Percentiles rank a stretch among this genome's conserved stretches.
Conservation (phyloP, 1,284 basidiomycete genomes). For the Wolfiporia cocos region DNA sequence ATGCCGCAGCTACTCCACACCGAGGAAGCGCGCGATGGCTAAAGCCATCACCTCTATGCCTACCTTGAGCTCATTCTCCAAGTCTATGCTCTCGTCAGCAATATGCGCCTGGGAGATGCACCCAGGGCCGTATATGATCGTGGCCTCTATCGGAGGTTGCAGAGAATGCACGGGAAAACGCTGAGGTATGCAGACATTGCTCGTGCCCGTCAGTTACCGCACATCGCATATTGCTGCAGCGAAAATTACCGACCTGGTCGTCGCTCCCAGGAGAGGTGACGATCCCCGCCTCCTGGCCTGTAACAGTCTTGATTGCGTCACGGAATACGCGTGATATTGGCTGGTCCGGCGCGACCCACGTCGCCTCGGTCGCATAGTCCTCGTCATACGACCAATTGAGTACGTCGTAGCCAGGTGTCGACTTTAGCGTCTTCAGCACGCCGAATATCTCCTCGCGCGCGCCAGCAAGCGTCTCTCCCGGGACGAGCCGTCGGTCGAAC, state of each 20-base stretch:
- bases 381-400: constrained; percentile 8
- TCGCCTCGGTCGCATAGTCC: constrained; percentile 8
- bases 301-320: constrained; percentile 6
- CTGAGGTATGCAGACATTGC: not conserved
- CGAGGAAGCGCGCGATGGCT: constrained; percentile 7
- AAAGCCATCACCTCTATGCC: constrained; percentile 10
- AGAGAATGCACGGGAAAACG: constrained; percentile 9
- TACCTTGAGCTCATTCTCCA: constrained; percentile 8
- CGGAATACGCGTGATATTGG: constrained; percentile 6
- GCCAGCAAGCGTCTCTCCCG: constrained; percentile 8
- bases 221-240: not conserved
- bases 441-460: constrained; percentile 7
- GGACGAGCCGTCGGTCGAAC: constrained; percentile 10
- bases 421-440: constrained; percentile 2
- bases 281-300: constrained; percentile 7
- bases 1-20: too few relatives aligned
- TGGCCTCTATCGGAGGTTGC: constrained; percentile 1
- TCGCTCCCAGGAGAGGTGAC: constrained; percentile 10
- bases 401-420: not conserved
- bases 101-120: constrained; percentile 9
- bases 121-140: constrained; percentile 8
- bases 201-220: not conserved
- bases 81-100: constrained; percentile 10
- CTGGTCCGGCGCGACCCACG: constrained; percentile 9
- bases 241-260: constrained; percentile 6